Evolutionary conservation across 805 yeast genomes (phyloP).

Genomic region (Debaryomyces hansenii): DNA sequence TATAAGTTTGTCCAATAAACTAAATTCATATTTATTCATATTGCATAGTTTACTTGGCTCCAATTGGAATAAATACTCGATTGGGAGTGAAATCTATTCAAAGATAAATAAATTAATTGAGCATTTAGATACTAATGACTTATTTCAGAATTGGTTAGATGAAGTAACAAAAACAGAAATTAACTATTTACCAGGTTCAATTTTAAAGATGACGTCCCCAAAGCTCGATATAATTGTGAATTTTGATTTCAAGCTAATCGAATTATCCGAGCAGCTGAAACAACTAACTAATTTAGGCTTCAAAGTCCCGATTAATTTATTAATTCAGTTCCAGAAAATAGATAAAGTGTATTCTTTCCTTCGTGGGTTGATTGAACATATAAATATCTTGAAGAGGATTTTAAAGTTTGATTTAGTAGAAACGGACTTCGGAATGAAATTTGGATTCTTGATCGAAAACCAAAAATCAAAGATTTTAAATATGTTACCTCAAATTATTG

Average conservation of each 20-base stretch:
- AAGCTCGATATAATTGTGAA: conserved; percentile 43
- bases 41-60: conserved; percentile 29
- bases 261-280: conserved; percentile 54
- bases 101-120: conserved; percentile 48
- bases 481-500: conserved; percentile 32
- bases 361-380: conserved; percentile 50
- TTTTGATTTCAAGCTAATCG: conserved; percentile 46
- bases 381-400: conserved; percentile 39
- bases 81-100: conserved; percentile 58
- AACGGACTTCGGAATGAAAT: conserved; percentile 38
- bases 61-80: conserved; percentile 38
- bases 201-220: conserved; percentile 4
- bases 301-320: conserved; percentile 55
- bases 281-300: conserved; percentile 50
- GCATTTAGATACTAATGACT: conserved; percentile 42
- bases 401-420: conserved; percentile 17
- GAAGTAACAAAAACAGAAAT: conserved; percentile 1
- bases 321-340: conserved; percentile 48
- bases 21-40: conserved; percentile 21
- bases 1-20: conserved; percentile 19
- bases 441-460: conserved; percentile 39
- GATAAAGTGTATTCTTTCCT: conserved; percentile 59
- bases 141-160: conserved; percentile 52
- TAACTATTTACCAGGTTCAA: conserved; percentile 8
- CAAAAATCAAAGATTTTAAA: conserved; percentile 32